Evolutionary conservation across 305 asterid genomes (phyloP).

Genomic region (Plantago rigida): DNA sequence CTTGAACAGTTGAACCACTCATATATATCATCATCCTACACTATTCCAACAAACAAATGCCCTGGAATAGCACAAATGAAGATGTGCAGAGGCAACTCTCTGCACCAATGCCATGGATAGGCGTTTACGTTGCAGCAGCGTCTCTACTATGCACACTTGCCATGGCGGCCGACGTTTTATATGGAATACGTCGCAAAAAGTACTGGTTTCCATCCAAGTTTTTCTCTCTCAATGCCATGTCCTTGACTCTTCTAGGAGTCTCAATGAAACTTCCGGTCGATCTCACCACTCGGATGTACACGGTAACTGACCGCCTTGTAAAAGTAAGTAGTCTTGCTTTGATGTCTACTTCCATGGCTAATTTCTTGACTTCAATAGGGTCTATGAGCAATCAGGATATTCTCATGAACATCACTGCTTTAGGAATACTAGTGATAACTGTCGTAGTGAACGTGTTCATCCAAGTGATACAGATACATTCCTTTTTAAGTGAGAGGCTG

Average conservation of each 20-base stretch:
- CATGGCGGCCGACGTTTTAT: conserved; percentile 31
- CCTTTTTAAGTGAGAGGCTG: neutral
- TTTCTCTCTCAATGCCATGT: conserved; percentile 38
- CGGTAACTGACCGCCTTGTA: conserved; percentile 29
- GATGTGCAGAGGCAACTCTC: conserved; percentile 8
- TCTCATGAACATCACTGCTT: conserved; percentile 32
- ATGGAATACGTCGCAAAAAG: conserved; percentile 27
- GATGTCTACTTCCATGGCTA: conserved; percentile 34
- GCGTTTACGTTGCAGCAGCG: conserved; percentile 37
- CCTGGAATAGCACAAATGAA: neutral
- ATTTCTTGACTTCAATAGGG: conserved; percentile 33
- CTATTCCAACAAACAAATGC: no score
- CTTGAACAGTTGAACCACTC: no score
- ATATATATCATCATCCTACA: neutral
- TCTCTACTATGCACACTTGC: conserved; percentile 34
- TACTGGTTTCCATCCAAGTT: conserved; percentile 38
- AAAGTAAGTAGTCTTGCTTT: conserved; percentile 37
- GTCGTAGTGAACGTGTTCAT: conserved; percentile 26
- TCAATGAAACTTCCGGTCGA: conserved; percentile 40
- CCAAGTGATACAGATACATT: conserved; percentile 20
- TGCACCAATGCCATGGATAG: conserved; percentile 43
- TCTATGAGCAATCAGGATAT: conserved; percentile 30
- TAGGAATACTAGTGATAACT: conserved; percentile 37
- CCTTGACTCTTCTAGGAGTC: conserved; percentile 33
- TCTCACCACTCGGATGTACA: conserved; percentile 32